These are phyloP conservation scores for Phytopythium ostracodes DNA, from an alignment of 352 stramenopile species.

Conservation along the genomic window DNA sequence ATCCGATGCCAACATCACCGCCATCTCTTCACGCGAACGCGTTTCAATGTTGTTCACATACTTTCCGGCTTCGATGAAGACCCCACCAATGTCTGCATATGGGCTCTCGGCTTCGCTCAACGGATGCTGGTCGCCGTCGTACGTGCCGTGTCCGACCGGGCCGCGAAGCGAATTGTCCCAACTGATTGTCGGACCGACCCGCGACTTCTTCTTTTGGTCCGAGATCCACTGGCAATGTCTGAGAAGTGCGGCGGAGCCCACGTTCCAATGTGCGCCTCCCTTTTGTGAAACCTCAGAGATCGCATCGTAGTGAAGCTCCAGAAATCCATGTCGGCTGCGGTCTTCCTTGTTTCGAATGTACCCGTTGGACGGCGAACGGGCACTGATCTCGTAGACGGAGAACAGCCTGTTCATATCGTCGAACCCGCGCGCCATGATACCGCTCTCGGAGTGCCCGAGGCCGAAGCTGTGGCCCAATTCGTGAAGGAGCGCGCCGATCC, in stretches of 20 bases:
- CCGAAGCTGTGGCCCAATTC: conserved; percentile 63
- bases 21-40: conserved; percentile 35
- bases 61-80: conserved; percentile 31
- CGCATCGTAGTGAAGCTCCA: conserved; percentile 33
- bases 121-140: conserved; percentile 30
- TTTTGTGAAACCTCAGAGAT: conserved; percentile 28
- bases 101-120: neutral
- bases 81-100: conserved; percentile 31
- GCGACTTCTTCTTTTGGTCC: conserved; percentile 21
- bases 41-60: conserved; percentile 46
- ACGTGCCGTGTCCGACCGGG: conserved; percentile 36
- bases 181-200: conserved; percentile 28
- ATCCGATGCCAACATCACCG: conserved; percentile 15
- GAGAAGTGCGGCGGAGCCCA: conserved; percentile 45
- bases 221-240: conserved; percentile 56
- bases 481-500: conserved; percentile 60
- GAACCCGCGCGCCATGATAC: conserved; percentile 71
- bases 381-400: conserved; percentile 33
- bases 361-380: conserved; percentile 13
- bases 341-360: conserved; percentile 33
- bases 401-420: conserved; percentile 70
- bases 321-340: conserved; percentile 7
- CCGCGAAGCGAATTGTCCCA: conserved; percentile 43
- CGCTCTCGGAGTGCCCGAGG: conserved; percentile 44
- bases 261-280: conserved; percentile 52